These are phyloP conservation scores for Breynia disticha DNA, from an alignment of 441 rosid species.

Conservation along the genomic window DNA sequence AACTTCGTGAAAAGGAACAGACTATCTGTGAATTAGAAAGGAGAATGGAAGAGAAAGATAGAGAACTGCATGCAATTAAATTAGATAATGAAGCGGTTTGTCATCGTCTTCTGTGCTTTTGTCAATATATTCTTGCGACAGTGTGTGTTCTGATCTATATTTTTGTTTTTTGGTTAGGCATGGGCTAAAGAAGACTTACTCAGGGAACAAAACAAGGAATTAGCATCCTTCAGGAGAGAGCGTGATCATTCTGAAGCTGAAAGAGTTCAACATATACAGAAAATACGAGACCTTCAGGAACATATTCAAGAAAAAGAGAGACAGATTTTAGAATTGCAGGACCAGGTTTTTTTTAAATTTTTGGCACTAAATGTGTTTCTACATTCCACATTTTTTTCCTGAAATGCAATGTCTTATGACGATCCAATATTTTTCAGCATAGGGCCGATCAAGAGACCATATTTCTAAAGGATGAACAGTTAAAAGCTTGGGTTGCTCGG, in stretches of 20 bases:
- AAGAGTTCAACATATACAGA: slow-evolving; percentile 70
- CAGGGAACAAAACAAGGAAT: slow-evolving; percentile 87
- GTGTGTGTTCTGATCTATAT: slow-evolving; percentile 7
- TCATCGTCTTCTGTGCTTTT: slow-evolving; percentile 9
- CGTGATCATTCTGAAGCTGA: slow-evolving; percentile 98
- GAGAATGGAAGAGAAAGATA: slow-evolving; percentile 77
- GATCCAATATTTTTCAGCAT: slow-evolving; percentile 49
- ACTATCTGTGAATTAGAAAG: slow-evolving; percentile 62
- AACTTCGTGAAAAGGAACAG: slow-evolving; percentile 63
- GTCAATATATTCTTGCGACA: slow-evolving; percentile 1
- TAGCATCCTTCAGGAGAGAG: slow-evolving; percentile 77
- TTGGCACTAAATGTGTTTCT: too few species aligned
- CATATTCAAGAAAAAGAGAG: slow-evolving; percentile 89
- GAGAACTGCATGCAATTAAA: slow-evolving; percentile 72
- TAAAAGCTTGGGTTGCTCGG: slow-evolving; percentile 76
- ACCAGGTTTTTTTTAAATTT: slow-evolving; percentile 69
- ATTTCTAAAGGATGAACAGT: slow-evolving; percentile 77
- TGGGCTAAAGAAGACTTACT: slow-evolving; percentile 96
- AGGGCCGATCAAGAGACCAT: slow-evolving; percentile 88
- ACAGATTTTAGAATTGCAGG: slow-evolving; percentile 75
- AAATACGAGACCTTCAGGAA: slow-evolving; percentile 79
- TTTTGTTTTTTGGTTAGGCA: slow-evolving; percentile 33
- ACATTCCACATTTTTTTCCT: too few species aligned
- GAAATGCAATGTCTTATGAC: slow-evolving; percentile 15
- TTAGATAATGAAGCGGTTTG: slow-evolving; percentile 83